These are phyloP conservation scores for Penicillium waksmanii DNA, from an alignment of 495 filamentous ascomycete species.

Conservation along the genomic window DNA sequence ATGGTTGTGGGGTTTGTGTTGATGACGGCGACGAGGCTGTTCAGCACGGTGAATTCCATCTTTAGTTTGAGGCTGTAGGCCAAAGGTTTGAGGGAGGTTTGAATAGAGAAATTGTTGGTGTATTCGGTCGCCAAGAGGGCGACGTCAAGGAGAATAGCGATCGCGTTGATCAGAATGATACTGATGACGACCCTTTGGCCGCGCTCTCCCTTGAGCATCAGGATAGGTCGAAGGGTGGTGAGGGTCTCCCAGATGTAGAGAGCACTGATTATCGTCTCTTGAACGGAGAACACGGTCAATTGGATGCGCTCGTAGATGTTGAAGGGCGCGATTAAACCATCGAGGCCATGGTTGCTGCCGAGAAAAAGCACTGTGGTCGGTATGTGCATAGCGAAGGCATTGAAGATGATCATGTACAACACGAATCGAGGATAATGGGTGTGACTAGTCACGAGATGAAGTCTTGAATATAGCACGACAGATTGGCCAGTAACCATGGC, in stretches of 20 bases:
- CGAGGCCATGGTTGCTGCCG: constrained; percentile 27
- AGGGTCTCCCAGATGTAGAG: constrained; percentile 52
- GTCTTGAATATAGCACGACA: constrained; percentile 44
- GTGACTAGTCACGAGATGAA: constrained; percentile 40
- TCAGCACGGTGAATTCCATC: constrained; percentile 55
- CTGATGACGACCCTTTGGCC: constrained; percentile 40
- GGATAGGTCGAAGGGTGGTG: constrained; percentile 37
- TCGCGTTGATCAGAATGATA: constrained; percentile 47
- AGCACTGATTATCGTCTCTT: constrained; percentile 52
- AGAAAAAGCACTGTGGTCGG: constrained; percentile 35
- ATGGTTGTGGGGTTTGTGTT: constrained; percentile 11
- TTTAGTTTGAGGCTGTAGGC: constrained; percentile 57
- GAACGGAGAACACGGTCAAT: constrained; percentile 44
- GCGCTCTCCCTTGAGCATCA: constrained; percentile 30
- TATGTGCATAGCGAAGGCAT: constrained; percentile 32
- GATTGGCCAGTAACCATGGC: constrained; percentile 42
- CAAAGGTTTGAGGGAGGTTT: constrained; percentile 46
- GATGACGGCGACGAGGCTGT: constrained; percentile 41
- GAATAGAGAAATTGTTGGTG: constrained; percentile 38
- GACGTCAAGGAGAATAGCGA: constrained; percentile 44
- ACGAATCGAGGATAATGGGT: constrained; percentile 26
- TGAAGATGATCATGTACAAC: constrained; percentile 39
- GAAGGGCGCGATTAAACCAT: constrained; percentile 31
- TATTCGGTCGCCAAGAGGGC: constrained; percentile 40
- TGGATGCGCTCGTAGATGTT: constrained; percentile 47